phyloP scores from a whole-genome alignment of 2,329 filamentous ascomycete genomes.

The Diaporthe ampelina region DNA sequence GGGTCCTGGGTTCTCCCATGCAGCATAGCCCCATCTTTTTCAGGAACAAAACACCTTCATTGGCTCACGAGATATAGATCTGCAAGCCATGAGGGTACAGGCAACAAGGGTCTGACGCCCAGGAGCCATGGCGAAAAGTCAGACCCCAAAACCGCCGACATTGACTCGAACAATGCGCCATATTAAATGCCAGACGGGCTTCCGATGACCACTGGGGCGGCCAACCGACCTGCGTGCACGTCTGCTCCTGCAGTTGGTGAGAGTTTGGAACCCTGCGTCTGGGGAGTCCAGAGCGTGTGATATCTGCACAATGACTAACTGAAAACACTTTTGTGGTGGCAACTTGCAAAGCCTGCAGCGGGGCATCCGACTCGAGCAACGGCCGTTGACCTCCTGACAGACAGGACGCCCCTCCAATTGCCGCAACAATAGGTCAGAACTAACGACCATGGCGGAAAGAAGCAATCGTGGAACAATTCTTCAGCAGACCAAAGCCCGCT shows the following conservation, averaged over 20 bases:
- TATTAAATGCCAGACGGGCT: not conserved
- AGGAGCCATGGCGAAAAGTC: slow-evolving; percentile 24
- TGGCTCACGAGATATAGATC: slow-evolving; percentile 28
- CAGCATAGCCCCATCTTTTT: slow-evolving; percentile 3
- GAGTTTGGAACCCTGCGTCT: slow-evolving; percentile 11
- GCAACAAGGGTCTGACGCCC: slow-evolving; percentile 5
- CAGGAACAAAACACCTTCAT: slow-evolving; percentile 23
- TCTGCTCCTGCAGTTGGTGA: not conserved
- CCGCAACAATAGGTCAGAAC: not conserved
- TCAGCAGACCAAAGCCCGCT: not conserved
- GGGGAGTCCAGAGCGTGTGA: slow-evolving; percentile 10
- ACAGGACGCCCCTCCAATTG: not conserved
- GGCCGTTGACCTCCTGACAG: not conserved
- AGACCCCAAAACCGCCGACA: slow-evolving; percentile 27
- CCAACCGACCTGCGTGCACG: not conserved
- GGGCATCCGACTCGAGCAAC: not conserved
- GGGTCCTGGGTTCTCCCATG: slow-evolving; percentile 26
- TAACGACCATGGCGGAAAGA: slow-evolving; percentile 18
- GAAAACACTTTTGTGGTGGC: not conserved
- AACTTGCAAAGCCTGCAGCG: not conserved
- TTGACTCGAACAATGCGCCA: slow-evolving; percentile 30
- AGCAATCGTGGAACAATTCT: not conserved
- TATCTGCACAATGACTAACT: not conserved
- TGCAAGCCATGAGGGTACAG: slow-evolving; percentile 22
- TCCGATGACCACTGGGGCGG: not conserved